Conservation (phyloP, 768 basidiomycete genomes). For the Tricholoma sp. region DNA sequence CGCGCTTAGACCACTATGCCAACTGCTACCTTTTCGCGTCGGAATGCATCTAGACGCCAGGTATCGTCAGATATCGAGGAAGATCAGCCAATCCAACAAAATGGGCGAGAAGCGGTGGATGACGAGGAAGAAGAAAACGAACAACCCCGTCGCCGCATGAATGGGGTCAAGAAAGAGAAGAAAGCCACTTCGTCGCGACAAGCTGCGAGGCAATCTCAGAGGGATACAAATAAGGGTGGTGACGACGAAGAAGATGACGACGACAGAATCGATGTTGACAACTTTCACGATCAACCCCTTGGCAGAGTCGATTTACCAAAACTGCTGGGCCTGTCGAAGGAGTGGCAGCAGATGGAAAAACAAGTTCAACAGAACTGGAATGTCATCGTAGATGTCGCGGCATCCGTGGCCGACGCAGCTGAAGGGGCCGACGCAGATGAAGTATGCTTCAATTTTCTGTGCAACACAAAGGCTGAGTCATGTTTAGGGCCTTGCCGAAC, state of each 20-base stretch:
- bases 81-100: conserved; percentile 32
- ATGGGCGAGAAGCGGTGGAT: conserved; percentile 23
- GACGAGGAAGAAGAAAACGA: conserved; percentile 44
- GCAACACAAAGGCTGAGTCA: not conserved
- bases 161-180: conserved; percentile 30
- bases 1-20: conserved; percentile 31
- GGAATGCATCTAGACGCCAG: conserved; percentile 35
- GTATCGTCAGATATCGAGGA: conserved; percentile 62
- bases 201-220: conserved; percentile 18
- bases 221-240: conserved; percentile 12
- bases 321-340: conserved; percentile 51
- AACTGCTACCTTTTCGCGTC: conserved; percentile 34
- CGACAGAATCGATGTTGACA: conserved; percentile 52
- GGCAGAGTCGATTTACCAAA: conserved; percentile 45
- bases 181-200: conserved; percentile 15
- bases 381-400: conserved; percentile 47
- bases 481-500: conserved; percentile 45
- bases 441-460: conserved; percentile 29
- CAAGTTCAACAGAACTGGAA: conserved; percentile 41
- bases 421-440: conserved; percentile 48
- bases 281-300: conserved; percentile 66
- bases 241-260: conserved; percentile 42
- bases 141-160: conserved; percentile 20
- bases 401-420: conserved; percentile 56
- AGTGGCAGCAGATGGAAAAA: conserved; percentile 57